Conservation (phyloP, 2,329 filamentous ascomycete genomes). For the Alternaria sp. region DNA sequence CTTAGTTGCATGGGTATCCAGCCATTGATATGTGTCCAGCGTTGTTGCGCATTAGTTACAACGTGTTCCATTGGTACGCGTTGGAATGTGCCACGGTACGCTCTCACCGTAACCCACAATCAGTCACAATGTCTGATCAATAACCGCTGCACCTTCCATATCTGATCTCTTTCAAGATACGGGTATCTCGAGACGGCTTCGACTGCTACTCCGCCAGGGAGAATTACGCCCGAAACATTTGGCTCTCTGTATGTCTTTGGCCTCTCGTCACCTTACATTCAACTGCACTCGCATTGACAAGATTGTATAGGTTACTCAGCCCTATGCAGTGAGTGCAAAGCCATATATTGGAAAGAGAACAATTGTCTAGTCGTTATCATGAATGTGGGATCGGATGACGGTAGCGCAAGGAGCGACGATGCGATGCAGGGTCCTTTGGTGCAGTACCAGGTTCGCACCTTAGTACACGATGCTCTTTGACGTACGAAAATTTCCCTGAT, state of each 20-base stretch:
- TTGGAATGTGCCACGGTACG: slow-evolving; percentile 1
- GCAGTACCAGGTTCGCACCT: slow-evolving; percentile 4
- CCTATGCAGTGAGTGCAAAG: neutral
- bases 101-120: neutral
- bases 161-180: neutral
- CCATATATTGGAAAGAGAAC: neutral
- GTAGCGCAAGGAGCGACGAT: slow-evolving; percentile 7
- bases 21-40: neutral
- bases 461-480: neutral
- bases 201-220: neutral
- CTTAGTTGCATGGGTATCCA: neutral
- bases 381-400: slow-evolving; percentile 1
- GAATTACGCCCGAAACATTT: neutral
- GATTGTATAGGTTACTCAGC: neutral
- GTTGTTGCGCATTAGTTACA: neutral
- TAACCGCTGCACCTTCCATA: neutral
- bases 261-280: neutral
- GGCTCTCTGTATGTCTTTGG: neutral
- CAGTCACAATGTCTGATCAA: neutral
- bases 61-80: slow-evolving; percentile 1
- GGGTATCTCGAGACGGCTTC: neutral
- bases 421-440: slow-evolving; percentile 9
- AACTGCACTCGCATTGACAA: neutral
- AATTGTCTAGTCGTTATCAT: neutral
- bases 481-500: neutral